Conservation (phyloP, 2,329 filamentous ascomycete species). For the Sarocladium oryzae region DNA sequence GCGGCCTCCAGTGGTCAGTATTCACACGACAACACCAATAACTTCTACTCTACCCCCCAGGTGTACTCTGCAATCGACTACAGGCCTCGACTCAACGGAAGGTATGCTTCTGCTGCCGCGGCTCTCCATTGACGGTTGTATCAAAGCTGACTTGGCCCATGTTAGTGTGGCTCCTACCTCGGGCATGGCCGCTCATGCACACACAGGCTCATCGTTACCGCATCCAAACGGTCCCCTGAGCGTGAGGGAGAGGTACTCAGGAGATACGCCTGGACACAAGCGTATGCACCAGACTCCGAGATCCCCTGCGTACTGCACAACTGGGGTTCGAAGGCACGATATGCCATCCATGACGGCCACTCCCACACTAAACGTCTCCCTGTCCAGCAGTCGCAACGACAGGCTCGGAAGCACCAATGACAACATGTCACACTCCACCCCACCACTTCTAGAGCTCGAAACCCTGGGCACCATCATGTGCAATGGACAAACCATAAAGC, state of each 20-base stretch:
- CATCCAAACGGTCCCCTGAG: conserved; percentile 42
- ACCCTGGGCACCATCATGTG: conserved; percentile 39
- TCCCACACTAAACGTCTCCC: not conserved
- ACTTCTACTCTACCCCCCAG: conserved; percentile 41
- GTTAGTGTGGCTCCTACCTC: conserved; percentile 42
- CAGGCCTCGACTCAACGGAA: conserved; percentile 47
- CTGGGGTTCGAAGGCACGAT: conserved; percentile 42
- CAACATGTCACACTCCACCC: conserved; percentile 26
- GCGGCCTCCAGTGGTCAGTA: conserved; percentile 42
- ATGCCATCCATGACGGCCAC: conserved; percentile 33
- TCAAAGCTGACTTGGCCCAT: conserved; percentile 6
- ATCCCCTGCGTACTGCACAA: conserved; percentile 43
- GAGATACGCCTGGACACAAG: conserved; percentile 44
- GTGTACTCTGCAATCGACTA: conserved; percentile 45
- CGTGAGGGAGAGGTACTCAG: conserved; percentile 47
- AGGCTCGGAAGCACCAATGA: not conserved
- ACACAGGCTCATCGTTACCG: conserved; percentile 35
- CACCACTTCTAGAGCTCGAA: conserved; percentile 44
- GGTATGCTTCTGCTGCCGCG: conserved; percentile 31
- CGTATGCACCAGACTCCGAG: conserved; percentile 43
- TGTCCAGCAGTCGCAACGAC: not conserved
- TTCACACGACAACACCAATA: conserved; percentile 40
- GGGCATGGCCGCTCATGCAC: conserved; percentile 50
- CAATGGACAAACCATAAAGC: conserved; percentile 43
- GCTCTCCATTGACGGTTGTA: too few species aligned